Evolutionary conservation across 2,329 filamentous ascomycete genomes (phyloP), one percentile per base, ranked within the genome.

Genomic region (Gliomastix tumulicola): DNA sequence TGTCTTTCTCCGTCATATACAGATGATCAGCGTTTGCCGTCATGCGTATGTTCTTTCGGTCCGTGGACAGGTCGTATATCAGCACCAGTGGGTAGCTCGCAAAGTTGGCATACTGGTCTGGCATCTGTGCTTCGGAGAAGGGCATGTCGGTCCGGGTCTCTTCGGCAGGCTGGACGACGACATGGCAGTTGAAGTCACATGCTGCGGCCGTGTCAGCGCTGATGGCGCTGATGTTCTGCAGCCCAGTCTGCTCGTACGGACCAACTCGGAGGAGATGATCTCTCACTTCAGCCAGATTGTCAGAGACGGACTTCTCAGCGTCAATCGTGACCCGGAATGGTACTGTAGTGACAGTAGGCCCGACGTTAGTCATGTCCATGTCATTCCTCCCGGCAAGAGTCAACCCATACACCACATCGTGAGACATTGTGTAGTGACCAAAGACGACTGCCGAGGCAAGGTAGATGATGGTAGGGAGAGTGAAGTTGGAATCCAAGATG

Each of bases 151-250:
- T n/a, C n/a, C n/a, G n/a, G n/a, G n/a, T n/a, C 27, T 30, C 13
- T 7, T 30, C 13, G 6, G 27, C 7, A 7, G 27, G 6, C 19
- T 39, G 37, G 11, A 39, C 21, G 9, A 46, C 44, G 17, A 49
- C 25, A n/a, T 43, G 27, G 22, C 37, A 44, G 18, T 30, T 34
- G 23, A 48, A 45, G 7, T 44, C 36, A 28, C 41, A 41, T 7
- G 43, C 43, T 11, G 21, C 32, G 10, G 23, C 33, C 5, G 38
- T 34, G 7, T 21, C 37, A 11, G 37, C 18, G 34, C 30, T 41
- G 6, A 44, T 32, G 19, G 35, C 37, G 9, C 32, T 22, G 15
- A 49, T 46, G 25, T 41, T 37, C 17, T 45, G 47, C 11, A 49
- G 42, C 11, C 47, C 47, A 7, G 23, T 37, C 9, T 46, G 43